phyloP scores from a whole-genome alignment of 2,329 filamentous ascomycete species.

The Penicillium sp. region DNA sequence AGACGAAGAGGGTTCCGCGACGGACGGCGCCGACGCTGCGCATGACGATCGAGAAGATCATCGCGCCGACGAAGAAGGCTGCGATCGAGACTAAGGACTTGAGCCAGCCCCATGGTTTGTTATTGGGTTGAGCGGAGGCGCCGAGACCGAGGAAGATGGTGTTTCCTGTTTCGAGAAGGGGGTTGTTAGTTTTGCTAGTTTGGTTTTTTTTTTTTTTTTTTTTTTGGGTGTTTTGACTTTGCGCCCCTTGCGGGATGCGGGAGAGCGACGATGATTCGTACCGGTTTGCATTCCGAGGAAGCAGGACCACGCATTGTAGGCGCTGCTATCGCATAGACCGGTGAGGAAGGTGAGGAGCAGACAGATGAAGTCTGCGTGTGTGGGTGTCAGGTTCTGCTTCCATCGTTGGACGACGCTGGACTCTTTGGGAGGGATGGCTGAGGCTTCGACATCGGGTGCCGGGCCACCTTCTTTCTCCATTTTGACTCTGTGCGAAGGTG shows the following conservation, averaged over 20 bases:
- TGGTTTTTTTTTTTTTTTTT: no score
- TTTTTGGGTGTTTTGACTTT: not conserved
- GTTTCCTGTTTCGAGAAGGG: conserved; percentile 34
- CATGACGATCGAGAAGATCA: conserved; percentile 40
- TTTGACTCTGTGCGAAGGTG: not conserved
- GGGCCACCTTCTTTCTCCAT: conserved; percentile 22
- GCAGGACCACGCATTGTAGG: conserved; percentile 48
- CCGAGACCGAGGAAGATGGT: conserved; percentile 49
- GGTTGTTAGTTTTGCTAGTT: not conserved
- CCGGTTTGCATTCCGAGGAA: conserved; percentile 50
- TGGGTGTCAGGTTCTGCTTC: conserved; percentile 29
- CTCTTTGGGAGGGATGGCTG: conserved; percentile 6
- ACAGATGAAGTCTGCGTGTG: conserved; percentile 39
- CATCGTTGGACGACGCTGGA: conserved; percentile 25
- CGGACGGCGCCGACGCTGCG: conserved; percentile 34
- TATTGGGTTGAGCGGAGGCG: conserved; percentile 39
- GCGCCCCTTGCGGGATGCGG: not conserved
- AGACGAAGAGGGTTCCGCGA: conserved; percentile 39
- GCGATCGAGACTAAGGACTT: conserved; percentile 45
- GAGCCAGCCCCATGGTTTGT: conserved; percentile 43
- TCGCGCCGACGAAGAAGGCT: conserved; percentile 42
- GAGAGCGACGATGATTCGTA: conserved; percentile 22
- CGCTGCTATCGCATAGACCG: conserved; percentile 45
- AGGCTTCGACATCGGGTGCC: conserved; percentile 21
- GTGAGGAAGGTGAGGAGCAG: conserved; percentile 42